Evolutionary conservation across 179 eudicot species (phyloP), one percentile per base, ranked within the genome.

Genomic region (Spergularia azorica): DNA sequence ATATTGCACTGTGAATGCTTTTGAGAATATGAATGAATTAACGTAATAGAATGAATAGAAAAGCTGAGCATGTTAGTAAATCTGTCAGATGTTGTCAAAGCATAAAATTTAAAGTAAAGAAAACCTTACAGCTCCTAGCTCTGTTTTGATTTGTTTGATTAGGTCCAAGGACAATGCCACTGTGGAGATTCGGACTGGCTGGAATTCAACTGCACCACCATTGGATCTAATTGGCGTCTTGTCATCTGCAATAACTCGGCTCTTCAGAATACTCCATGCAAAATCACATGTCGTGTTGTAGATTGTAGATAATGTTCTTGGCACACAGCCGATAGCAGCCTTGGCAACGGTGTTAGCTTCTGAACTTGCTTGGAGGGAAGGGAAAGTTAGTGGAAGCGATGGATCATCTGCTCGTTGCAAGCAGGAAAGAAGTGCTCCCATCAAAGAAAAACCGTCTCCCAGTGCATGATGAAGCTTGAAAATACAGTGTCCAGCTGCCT

Each of bases 351-450:
- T 59, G 4, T 74, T 77, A 15, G 66, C 4, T 9, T 71, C 56
- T 64, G 84, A 15, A 6, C 51, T 84, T 17, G 79, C 9, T 39
- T 76, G 82, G 6, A 79, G 52, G 13, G 79, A 51, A 18, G 98
- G 98, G 61, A 94, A 92, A 2, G 91, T 91, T n/a, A 91, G 59
- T 7, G 97, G 90, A 60, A 88, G 79, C 5, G 87, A 74, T 13
- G 97, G 93, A 57, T 90, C 56, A 52, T 93, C 97, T 3, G 91
- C 89, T 79, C 97, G 71, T 70, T 90, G 81, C 59, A 91, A 71
- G 78, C 92, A 90, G 13, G 97, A 93, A 63, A 93, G 90, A 39
- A 93, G 94, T 20, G 96, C 95, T 1, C 97, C 97, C 97, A 93
- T 93, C 0, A 93, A 67, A 14, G 97, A 91, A 76, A 81, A 93